phyloP scores from a whole-genome alignment of 306 rosid species.

The Cucurbita moschata region DNA sequence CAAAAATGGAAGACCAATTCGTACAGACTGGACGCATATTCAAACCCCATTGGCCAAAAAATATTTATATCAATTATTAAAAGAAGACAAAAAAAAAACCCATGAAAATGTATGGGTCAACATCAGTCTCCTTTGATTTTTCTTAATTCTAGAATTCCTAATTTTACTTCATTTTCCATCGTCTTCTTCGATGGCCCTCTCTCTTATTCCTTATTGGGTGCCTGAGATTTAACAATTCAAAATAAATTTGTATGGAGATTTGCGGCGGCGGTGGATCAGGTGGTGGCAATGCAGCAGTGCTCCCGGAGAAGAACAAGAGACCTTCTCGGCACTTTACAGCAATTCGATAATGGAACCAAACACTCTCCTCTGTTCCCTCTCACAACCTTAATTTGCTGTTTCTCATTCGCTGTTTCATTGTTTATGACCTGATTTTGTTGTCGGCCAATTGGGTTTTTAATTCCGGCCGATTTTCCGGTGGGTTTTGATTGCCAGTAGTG shows the following conservation, averaged over 20 bases:
- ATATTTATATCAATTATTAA: slow-evolving; percentile 6
- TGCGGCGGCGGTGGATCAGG: slow-evolving; percentile 22
- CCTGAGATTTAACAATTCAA: neutral
- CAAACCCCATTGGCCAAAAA: slow-evolving; percentile 31
- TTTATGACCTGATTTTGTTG: slow-evolving; percentile 8
- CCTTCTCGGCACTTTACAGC: slow-evolving; percentile 65
- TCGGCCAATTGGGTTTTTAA: slow-evolving; percentile 12
- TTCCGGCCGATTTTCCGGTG: no score
- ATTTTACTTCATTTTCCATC: neutral
- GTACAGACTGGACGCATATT: slow-evolving; percentile 23
- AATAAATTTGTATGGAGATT: neutral
- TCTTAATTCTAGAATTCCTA: neutral
- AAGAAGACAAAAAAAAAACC: neutral
- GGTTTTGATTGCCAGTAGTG: slow-evolving; percentile 54
- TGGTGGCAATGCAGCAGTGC: slow-evolving; percentile 77
- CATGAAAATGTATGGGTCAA: slow-evolving; percentile 1
- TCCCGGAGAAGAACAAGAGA: slow-evolving; percentile 48
- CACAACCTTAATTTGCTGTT: slow-evolving; percentile 27
- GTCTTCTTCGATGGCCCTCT: slow-evolving; percentile 1
- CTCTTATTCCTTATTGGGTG: slow-evolving; percentile 1
- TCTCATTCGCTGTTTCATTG: slow-evolving; percentile 18
- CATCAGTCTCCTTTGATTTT: neutral
- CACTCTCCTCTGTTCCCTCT: slow-evolving; percentile 61
- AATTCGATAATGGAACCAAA: slow-evolving; percentile 38
- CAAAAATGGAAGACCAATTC: slow-evolving; percentile 30